Base-by-base conservation (phyloP, 306 rosid genomes). In the Betula pendula region DNA sequence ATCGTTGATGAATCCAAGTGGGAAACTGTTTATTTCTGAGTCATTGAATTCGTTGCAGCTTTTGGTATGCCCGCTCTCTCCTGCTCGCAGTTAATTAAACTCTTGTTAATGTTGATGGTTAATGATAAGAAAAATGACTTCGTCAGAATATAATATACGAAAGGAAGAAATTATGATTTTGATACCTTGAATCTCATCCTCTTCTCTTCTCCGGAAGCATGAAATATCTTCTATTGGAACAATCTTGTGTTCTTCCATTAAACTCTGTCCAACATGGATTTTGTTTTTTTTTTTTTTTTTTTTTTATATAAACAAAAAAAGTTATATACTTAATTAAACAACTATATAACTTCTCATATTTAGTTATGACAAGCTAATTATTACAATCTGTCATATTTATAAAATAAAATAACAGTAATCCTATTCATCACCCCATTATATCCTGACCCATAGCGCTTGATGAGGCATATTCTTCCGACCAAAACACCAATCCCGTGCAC, bases 231-330 rank as follows among this genome's bases (percentile, higher is more conserved):
- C 89, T 19, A 89, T 81, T 6, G 96, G 92, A 52, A 92, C 85
- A 74, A 90, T 55, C 84, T 89, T 92, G 74, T 81, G 93, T 52
- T 92, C 92, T 75, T 89, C 97, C 81, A 73, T 83, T 55, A 84
- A 89, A 83, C 79, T 87, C 98, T 94, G 84, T 75, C 65, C 71
- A 82, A 70, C 66, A 48, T 35, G 48, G 44, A 19, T 38, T 43
- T 2, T n/a, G n/a, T n/a, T n/a, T n/a, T n/a, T n/a, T n/a, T n/a
- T n/a, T n/a, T n/a, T n/a, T n/a, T n/a, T n/a, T n/a, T n/a, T n/a
- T n/a, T n/a, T n/a, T n/a, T n/a, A n/a, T n/a, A n/a, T n/a, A n/a
- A n/a, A n/a, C n/a, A n/a, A n/a, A n/a, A n/a, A n/a, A n/a, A n/a
- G n/a, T n/a, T n/a, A n/a, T n/a, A n/a, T n/a, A n/a, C n/a, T n/a